Conservation (phyloP, 805 yeast species). For the Lipomyces orientalis region DNA sequence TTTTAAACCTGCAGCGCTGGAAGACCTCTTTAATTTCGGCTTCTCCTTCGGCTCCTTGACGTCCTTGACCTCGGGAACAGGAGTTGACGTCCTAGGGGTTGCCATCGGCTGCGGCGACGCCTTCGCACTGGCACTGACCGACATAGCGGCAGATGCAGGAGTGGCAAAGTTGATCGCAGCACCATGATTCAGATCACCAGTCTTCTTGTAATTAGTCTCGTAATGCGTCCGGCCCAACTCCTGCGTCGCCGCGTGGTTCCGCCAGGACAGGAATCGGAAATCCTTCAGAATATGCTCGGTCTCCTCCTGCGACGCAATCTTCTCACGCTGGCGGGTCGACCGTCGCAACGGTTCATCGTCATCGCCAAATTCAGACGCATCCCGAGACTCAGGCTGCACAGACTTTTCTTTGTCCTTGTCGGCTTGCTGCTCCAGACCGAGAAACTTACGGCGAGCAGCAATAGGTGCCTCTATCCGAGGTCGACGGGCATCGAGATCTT, state of each 20-base stretch:
- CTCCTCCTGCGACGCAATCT: conserved; percentile 10
- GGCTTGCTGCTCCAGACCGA: conserved; percentile 42
- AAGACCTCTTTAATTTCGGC: background rate
- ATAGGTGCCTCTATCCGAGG: conserved; percentile 62
- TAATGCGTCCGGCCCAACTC: conserved; percentile 29
- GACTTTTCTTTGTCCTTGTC: background rate
- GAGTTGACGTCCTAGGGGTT: conserved; percentile 10
- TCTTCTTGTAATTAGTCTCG: conserved; percentile 26
- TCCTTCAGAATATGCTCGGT: conserved; percentile 11
- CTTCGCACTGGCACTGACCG: conserved; percentile 13
- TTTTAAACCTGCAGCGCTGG: conserved; percentile 2
- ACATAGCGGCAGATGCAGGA: conserved; percentile 15
- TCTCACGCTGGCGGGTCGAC: conserved; percentile 27
- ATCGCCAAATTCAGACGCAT: conserved; percentile 13
- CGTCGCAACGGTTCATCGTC: conserved; percentile 27
- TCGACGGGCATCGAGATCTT: conserved; percentile 61
- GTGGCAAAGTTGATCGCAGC: conserved; percentile 21
- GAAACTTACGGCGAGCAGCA: conserved; percentile 61
- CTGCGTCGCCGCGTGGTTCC: conserved; percentile 23
- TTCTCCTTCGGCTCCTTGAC: background rate
- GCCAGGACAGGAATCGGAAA: conserved; percentile 27
- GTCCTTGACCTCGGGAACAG: background rate
- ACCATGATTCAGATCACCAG: conserved; percentile 17
- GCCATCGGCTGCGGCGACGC: conserved; percentile 6
- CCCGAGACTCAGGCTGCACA: conserved; percentile 12